Percentiles rank a stretch among this genome's conserved stretches.
Evolutionary conservation across 306 rosid species (phyloP).

Genomic region (Neltuma alba): DNA sequence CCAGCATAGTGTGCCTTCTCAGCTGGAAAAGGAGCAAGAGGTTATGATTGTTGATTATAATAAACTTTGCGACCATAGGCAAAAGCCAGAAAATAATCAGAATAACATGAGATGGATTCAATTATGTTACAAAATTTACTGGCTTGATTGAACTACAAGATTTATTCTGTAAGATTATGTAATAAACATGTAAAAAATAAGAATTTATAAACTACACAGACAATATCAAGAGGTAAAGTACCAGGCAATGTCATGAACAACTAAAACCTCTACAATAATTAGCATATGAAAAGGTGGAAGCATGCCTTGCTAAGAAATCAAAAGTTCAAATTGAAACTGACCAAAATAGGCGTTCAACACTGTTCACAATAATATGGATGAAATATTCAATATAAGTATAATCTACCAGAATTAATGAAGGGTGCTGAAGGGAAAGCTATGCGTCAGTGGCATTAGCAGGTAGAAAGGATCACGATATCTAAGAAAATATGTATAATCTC

Average conservation of each 20-base stretch:
- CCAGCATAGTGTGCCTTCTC: slow-evolving; percentile 92
- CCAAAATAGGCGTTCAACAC: neutral
- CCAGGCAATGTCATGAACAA: neutral
- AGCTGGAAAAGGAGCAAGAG: slow-evolving; percentile 56
- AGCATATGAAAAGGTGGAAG: neutral
- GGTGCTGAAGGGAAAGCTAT: slow-evolving; percentile 11
- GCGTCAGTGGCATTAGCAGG: neutral
- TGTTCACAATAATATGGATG: neutral
- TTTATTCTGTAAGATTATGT: neutral
- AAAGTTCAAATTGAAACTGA: neutral
- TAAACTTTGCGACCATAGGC: neutral
- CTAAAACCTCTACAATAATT: neutral
- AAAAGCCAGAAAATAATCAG: neutral
- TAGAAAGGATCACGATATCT: neutral
- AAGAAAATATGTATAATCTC: neutral
- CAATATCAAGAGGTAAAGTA: neutral
- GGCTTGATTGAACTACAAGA: neutral
- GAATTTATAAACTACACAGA: neutral
- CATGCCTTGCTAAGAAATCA: neutral
- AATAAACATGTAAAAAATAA: neutral
- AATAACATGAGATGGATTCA: slow-evolving; percentile 1
- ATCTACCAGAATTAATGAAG: neutral
- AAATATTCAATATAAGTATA: neutral
- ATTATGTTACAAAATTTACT: neutral
- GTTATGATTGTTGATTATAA: neutral